Percentiles rank a stretch among this genome's conserved stretches.
Evolutionary conservation across 1,284 basidiomycete species (phyloP).

Genomic region (Sanghuangporus sanghuang): DNA sequence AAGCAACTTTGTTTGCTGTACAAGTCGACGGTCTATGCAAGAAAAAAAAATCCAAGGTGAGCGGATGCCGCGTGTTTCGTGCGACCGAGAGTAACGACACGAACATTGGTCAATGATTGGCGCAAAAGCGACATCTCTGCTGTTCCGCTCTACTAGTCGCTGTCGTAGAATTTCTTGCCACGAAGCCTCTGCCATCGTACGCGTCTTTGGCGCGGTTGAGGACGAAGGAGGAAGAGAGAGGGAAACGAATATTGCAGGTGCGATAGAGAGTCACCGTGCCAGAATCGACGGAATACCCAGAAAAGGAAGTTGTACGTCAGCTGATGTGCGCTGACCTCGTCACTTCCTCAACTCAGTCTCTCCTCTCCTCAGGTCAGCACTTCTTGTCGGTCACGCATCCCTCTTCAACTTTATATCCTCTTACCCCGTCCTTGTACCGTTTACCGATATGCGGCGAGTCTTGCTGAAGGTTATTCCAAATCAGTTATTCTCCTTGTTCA

Average conservation of each 20-base stretch:
- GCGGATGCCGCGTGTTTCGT: conserved; percentile 17
- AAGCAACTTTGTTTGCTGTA: conserved; percentile 82
- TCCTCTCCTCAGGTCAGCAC: conserved; percentile 7
- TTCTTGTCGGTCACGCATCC: conserved; percentile 9
- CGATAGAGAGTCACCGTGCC: neutral
- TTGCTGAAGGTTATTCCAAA: conserved; percentile 76
- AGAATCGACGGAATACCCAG: neutral
- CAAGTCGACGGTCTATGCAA: conserved; percentile 74
- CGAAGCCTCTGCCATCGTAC: conserved; percentile 66
- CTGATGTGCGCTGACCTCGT: conserved; percentile 1
- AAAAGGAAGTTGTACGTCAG: conserved; percentile 7
- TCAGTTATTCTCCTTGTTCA: neutral
- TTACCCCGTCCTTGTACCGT: neutral
- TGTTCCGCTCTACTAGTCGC: conserved; percentile 73
- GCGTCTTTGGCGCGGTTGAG: neutral
- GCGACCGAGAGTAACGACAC: conserved; percentile 23
- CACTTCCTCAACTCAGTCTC: neutral
- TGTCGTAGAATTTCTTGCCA: conserved; percentile 78
- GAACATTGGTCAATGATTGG: conserved; percentile 86
- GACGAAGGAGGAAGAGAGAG: conserved; percentile 8
- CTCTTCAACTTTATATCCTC: conserved; percentile 19
- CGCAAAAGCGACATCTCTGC: conserved; percentile 70
- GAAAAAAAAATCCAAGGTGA: conserved; percentile 14
- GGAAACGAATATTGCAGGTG: neutral
- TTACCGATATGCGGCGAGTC: conserved; percentile 72